Conservation (phyloP, 345 rosid species). For the Orychophragmus violaceus region DNA sequence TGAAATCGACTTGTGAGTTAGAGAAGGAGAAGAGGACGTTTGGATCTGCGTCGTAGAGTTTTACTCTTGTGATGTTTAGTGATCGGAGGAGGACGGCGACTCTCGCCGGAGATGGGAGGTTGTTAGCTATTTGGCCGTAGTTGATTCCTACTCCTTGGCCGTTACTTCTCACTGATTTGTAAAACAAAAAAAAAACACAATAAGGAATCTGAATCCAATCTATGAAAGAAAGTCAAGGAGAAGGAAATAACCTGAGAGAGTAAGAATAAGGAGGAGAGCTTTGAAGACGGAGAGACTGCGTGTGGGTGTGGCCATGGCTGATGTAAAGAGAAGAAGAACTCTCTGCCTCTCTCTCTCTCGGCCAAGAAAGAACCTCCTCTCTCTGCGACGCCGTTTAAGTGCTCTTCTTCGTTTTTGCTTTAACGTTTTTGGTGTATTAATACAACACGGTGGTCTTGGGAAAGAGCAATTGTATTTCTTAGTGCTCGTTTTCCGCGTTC, state of each 20-base stretch:
- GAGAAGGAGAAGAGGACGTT: constrained; percentile 73
- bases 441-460: constrained; percentile 3
- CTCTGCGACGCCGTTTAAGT: constrained; percentile 15
- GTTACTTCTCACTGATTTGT: background rate
- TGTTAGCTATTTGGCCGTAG: constrained; percentile 85
- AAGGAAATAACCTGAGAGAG: constrained; percentile 45
- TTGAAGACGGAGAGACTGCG: constrained; percentile 21
- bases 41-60: constrained; percentile 82
- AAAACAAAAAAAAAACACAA: background rate
- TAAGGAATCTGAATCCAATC: no score
- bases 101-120: constrained; percentile 70
- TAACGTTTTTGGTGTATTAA: background rate
- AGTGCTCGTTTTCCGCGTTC: constrained; percentile 13
- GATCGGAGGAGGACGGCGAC: constrained; percentile 57
- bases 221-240: no score
- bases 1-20: constrained; percentile 60
- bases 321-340: background rate
- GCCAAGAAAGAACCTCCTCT: constrained; percentile 5
- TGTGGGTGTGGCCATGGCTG: constrained; percentile 23
- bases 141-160: constrained; percentile 65
- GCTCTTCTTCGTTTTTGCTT: background rate
- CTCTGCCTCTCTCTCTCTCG: background rate
- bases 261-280: constrained; percentile 33
- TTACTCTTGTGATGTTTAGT: constrained; percentile 60
- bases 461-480: background rate